Conservation (phyloP, 164 flowering plant genomes). For the Macadamia tetraphylla region DNA sequence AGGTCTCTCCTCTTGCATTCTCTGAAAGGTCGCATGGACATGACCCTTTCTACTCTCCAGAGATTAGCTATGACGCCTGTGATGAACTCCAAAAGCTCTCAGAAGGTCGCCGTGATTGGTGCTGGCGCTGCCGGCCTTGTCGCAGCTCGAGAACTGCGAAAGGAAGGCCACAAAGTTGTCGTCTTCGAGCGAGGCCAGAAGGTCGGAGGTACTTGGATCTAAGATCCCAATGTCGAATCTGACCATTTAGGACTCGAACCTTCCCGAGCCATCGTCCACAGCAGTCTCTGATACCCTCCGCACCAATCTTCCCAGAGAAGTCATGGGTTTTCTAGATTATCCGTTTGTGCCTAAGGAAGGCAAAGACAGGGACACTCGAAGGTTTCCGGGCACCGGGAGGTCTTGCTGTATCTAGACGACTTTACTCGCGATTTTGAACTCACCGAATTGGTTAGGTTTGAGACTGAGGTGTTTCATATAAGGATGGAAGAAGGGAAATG, state of each 20-base stretch:
- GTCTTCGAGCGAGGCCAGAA: constrained; percentile 49
- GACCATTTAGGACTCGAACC: constrained; percentile 68
- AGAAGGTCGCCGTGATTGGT: constrained; percentile 75
- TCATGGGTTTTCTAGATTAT: constrained; percentile 68
- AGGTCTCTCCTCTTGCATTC: too few species aligned
- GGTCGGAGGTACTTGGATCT: constrained; percentile 81
- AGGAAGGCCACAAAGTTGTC: constrained; percentile 72
- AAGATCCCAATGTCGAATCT: constrained; percentile 44
- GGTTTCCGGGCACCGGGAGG: constrained; percentile 72
- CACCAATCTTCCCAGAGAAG: constrained; percentile 73
- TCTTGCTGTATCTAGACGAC: constrained; percentile 49
- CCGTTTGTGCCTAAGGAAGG: constrained; percentile 43
- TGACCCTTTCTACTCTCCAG: background rate
- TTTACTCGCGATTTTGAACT: constrained; percentile 48
- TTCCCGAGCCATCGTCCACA: constrained; percentile 43
- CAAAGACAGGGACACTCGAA: constrained; percentile 42
- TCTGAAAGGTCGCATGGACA: background rate
- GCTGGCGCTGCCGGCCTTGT: constrained; percentile 81
- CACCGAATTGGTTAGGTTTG: constrained; percentile 53
- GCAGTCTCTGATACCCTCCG: constrained; percentile 77
- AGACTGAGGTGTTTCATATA: constrained; percentile 55
- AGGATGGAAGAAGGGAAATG: constrained; percentile 51
- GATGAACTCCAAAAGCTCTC: constrained; percentile 13
- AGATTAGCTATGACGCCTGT: constrained; percentile 1
- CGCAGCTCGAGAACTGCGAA: constrained; percentile 67